Base-by-base conservation (phyloP, 2,329 filamentous ascomycete genomes). In the Cryphonectria japonica region DNA sequence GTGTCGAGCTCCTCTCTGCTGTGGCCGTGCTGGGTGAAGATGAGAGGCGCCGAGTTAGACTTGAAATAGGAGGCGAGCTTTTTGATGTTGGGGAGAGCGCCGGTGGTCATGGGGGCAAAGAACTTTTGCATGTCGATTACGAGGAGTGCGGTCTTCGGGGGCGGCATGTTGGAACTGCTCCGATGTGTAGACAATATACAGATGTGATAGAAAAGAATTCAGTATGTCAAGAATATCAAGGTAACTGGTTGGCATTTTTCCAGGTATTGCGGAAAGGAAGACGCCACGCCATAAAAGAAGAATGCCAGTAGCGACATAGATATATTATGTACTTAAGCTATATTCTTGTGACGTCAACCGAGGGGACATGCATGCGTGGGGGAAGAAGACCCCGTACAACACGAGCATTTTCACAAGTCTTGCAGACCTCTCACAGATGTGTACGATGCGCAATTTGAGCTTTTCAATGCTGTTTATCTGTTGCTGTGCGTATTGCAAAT, bases 1-100 rank as follows among this genome's bases (percentile, higher is more conserved):
- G 43, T 43, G 13, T 72, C 75, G 50, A 82, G 77, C 70, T 82
- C 80, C 29, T 73, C 73, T 14, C 76, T 66, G 0, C 78, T 73
- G 75, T 83, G 81, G 61, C 80, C 81, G 72, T 83, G 81, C 72
- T 82, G 81, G 2, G 81, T 82, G 75, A 81, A 81, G 71, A 83
- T 73, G 63, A 79, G 74, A 37, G 80, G 80, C n/a, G 74, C 72
- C 29, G 74, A 50, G 68, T 52, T n/a, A 1, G 67, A 60, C 9
- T 64, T 57, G 67, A 75, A 75, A 70, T 69, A 59, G 2, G 54
- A 43, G 68, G 76, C 74, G 9, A 82, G 78, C 1, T 71, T 75
- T 60, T 77, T 70, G 73, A 82, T 78, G 69, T 81, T 79, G 14
- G 80, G 79, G 1, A 82, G 76, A 6, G 78, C 76, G 22, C 73